These are phyloP conservation scores for Mariannaea elegans DNA, from an alignment of 2,329 filamentous ascomycete species.

Conservation along the genomic window DNA sequence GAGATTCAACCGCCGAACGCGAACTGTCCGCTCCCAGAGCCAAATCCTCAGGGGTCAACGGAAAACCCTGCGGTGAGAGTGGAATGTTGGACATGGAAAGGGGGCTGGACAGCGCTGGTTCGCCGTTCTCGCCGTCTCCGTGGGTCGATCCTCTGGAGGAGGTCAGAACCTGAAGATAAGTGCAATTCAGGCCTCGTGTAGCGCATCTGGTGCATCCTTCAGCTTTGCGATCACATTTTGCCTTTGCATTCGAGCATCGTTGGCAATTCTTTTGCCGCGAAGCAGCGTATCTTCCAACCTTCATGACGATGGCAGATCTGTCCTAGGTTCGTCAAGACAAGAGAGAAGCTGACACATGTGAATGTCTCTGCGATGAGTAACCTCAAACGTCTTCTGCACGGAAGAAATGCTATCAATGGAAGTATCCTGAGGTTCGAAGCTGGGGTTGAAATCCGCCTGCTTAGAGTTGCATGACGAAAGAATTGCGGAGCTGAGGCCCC, in stretches of 20 bases:
- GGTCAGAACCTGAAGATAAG: conserved; percentile 35
- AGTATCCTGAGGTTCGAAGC: no score
- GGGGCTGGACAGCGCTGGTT: conserved; percentile 1
- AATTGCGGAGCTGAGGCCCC: neutral
- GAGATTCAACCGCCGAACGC: neutral
- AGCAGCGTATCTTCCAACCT: conserved; percentile 41
- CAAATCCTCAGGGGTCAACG: neutral
- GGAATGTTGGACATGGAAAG: neutral
- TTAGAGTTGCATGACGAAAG: neutral
- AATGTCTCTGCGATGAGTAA: no score
- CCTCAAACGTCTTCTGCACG: no score
- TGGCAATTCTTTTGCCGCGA: conserved; percentile 53
- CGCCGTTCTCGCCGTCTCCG: neutral
- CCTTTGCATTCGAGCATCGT: conserved; percentile 49
- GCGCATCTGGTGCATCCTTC: conserved; percentile 46
- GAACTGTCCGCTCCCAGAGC: neutral
- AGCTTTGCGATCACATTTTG: conserved; percentile 50
- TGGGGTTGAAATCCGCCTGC: no score
- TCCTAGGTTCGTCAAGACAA: no score
- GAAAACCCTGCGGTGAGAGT: neutral
- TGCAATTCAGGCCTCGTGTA: conserved; percentile 41
- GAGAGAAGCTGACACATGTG: neutral
- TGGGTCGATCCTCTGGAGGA: neutral
- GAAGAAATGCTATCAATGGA: no score
- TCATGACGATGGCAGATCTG: neutral